phyloP scores from a whole-genome alignment of 1,139 yeast genomes.

The Yamadazyma atlantica region DNA sequence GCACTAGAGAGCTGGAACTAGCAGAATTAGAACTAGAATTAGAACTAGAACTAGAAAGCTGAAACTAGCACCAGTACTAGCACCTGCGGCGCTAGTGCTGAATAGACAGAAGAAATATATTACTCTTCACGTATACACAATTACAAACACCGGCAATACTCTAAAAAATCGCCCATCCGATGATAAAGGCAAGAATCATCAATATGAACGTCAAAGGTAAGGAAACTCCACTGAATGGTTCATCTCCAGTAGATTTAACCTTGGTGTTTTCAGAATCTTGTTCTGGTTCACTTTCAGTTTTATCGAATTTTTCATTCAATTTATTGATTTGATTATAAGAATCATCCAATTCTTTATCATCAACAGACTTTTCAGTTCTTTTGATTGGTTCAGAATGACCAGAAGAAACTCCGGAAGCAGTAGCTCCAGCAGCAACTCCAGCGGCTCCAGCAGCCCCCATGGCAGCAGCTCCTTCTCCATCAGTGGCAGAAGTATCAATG shows the following conservation, averaged over 20 bases:
- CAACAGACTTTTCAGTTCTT: slow-evolving; percentile 1
- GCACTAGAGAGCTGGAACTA: too few species aligned
- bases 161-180: slow-evolving; percentile 61
- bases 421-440: slow-evolving; percentile 17
- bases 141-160: slow-evolving; percentile 1
- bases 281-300: slow-evolving; percentile 14
- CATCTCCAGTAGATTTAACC: slow-evolving; percentile 18
- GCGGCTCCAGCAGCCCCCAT: slow-evolving; percentile 9
- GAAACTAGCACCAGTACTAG: too few species aligned
- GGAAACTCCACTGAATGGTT: slow-evolving; percentile 50
- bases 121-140: neutral
- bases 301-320: slow-evolving; percentile 45
- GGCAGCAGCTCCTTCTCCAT: slow-evolving; percentile 13
- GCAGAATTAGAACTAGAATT: too few species aligned
- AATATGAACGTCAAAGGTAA: slow-evolving; percentile 51
- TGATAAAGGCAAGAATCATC: slow-evolving; percentile 55
- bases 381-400: slow-evolving; percentile 10
- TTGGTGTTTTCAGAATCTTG: slow-evolving; percentile 5
- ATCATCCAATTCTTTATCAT: slow-evolving; percentile 29
- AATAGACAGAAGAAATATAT: too few species aligned
- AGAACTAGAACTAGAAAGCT: too few species aligned
- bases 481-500: slow-evolving; percentile 9
- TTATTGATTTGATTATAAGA: slow-evolving; percentile 43
- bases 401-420: slow-evolving; percentile 13
- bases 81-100: too few species aligned